Percentiles rank a stretch among this genome's conserved stretches.
Conservation (phyloP, 768 basidiomycete genomes). For the Clathrus columnatus region DNA sequence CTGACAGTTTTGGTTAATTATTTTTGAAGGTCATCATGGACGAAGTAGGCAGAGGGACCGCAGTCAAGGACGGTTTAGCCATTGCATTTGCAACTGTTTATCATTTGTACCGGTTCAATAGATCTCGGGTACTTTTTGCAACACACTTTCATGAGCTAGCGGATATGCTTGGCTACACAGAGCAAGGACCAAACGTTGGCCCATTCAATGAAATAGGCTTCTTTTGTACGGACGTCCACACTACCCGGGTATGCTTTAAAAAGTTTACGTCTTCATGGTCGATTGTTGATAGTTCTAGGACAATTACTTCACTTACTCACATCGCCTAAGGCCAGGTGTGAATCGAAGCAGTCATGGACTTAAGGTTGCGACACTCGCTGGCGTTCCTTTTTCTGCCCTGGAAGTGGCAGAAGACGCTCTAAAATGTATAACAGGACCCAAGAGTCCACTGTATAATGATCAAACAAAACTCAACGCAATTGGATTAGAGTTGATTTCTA, state of each 20-base stretch:
- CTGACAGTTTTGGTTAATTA: constrained; percentile 1
- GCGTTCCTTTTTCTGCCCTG: constrained; percentile 61
- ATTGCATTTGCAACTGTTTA: constrained; percentile 89
- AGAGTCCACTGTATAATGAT: background rate
- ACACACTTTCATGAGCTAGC: constrained; percentile 98
- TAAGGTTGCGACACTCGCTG: constrained; percentile 82
- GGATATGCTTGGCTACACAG: constrained; percentile 63
- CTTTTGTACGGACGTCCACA: constrained; percentile 84
- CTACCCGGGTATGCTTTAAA: constrained; percentile 49
- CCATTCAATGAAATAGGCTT: constrained; percentile 62
- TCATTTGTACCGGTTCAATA: constrained; percentile 62
- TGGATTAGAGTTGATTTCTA: constrained; percentile 21
- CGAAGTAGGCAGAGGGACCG: constrained; percentile 96
- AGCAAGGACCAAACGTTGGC: constrained; percentile 34
- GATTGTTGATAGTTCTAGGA: constrained; percentile 36
- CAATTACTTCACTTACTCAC: constrained; percentile 74
- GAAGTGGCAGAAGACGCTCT: constrained; percentile 52
- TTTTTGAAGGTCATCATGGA: constrained; percentile 88
- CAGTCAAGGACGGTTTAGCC: constrained; percentile 83
- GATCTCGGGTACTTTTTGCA: constrained; percentile 84
- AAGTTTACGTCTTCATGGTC: background rate
- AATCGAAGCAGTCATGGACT: constrained; percentile 88
- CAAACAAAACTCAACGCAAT: constrained; percentile 24
- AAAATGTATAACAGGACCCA: constrained; percentile 22
- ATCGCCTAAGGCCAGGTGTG: constrained; percentile 71